A percentile compares a stretch with the other conserved stretches of the same genome.
Evolutionary conservation across 106 monocot genomes (phyloP).

Genomic region (Chionographis japonica): DNA sequence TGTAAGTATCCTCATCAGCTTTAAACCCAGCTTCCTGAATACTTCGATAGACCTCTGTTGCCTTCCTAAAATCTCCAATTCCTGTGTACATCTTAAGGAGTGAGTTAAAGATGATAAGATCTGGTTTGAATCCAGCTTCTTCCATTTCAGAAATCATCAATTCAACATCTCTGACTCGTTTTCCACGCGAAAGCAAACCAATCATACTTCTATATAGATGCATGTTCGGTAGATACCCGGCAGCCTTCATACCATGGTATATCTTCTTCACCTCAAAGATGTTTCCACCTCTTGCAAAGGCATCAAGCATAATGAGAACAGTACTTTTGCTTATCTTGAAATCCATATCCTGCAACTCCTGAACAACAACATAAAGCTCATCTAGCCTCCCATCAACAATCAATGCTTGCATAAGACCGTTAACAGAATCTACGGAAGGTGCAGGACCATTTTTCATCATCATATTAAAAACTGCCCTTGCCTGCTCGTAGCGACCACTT

Average conservation of each 20-base stretch:
- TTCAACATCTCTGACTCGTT: conserved; percentile 83
- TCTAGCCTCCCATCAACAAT: conserved; percentile 81
- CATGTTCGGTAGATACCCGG: conserved; percentile 89
- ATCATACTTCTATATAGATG: conserved; percentile 88
- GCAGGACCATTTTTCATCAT: conserved; percentile 85
- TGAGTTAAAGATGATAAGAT: conserved; percentile 66
- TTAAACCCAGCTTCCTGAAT: conserved; percentile 49
- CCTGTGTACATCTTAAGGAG: conserved; percentile 80
- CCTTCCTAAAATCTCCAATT: conserved; percentile 68
- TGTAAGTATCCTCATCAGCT: conserved; percentile 78
- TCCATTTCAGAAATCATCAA: conserved; percentile 81
- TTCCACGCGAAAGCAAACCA: conserved; percentile 64
- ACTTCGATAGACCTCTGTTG: conserved; percentile 49
- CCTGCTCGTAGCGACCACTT: conserved; percentile 85
- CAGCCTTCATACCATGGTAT: conserved; percentile 94
- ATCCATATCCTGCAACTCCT: conserved; percentile 94
- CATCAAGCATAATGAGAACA: conserved; percentile 85
- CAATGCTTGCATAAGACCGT: conserved; percentile 78
- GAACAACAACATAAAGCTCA: conserved; percentile 83
- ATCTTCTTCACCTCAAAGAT: conserved; percentile 98
- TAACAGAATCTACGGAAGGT: conserved; percentile 82
- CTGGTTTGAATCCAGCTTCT: conserved; percentile 77
- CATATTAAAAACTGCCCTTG: conserved; percentile 77
- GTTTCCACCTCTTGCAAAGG: conserved; percentile 74
- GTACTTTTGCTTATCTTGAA: conserved; percentile 96